Evolutionary conservation across 2,329 filamentous ascomycete genomes (phyloP).

Genomic region (Apiospora saccharicola): DNA sequence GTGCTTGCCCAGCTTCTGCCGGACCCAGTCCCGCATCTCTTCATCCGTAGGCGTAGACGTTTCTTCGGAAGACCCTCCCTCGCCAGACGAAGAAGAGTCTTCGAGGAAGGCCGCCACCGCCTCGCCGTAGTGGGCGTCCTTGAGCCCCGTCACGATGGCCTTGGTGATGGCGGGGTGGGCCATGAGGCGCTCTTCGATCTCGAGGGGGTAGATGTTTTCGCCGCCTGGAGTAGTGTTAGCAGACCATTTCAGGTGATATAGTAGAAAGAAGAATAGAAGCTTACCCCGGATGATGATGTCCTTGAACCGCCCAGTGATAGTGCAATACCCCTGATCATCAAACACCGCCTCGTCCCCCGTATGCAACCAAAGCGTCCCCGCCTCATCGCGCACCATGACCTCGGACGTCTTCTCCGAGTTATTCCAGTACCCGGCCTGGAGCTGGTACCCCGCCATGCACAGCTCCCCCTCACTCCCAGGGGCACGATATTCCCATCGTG

Average conservation of each 20-base stretch:
- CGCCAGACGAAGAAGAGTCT: slow-evolving; percentile 27
- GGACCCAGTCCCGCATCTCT: slow-evolving; percentile 69
- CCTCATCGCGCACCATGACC: slow-evolving; percentile 60
- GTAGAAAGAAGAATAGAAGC: slow-evolving; percentile 26
- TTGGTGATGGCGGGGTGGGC: slow-evolving; percentile 66
- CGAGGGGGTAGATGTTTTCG: slow-evolving; percentile 77
- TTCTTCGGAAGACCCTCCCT: slow-evolving; percentile 27
- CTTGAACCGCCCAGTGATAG: slow-evolving; percentile 79
- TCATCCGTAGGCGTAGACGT: slow-evolving; percentile 53
- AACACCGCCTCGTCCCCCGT: slow-evolving; percentile 76
- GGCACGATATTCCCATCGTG: slow-evolving; percentile 70
- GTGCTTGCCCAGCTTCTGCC: slow-evolving; percentile 67
- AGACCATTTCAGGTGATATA: not conserved
- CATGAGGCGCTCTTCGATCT: slow-evolving; percentile 77
- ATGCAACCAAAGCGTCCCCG: slow-evolving; percentile 66
- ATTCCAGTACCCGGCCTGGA: slow-evolving; percentile 72
- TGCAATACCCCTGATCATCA: slow-evolving; percentile 73
- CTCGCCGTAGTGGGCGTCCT: slow-evolving; percentile 76
- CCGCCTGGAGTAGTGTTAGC: slow-evolving; percentile 58
- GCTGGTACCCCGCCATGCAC: slow-evolving; percentile 79
- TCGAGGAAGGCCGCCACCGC: slow-evolving; percentile 73
- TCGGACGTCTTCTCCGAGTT: slow-evolving; percentile 77
- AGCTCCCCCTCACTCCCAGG: slow-evolving; percentile 75
- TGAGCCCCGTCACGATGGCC: slow-evolving; percentile 75
- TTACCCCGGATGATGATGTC: slow-evolving; percentile 78